Evolutionary conservation across 495 filamentous ascomycete species (phyloP), one percentile per base, ranked within the genome.

Genomic region (Penicillium arizonense): DNA sequence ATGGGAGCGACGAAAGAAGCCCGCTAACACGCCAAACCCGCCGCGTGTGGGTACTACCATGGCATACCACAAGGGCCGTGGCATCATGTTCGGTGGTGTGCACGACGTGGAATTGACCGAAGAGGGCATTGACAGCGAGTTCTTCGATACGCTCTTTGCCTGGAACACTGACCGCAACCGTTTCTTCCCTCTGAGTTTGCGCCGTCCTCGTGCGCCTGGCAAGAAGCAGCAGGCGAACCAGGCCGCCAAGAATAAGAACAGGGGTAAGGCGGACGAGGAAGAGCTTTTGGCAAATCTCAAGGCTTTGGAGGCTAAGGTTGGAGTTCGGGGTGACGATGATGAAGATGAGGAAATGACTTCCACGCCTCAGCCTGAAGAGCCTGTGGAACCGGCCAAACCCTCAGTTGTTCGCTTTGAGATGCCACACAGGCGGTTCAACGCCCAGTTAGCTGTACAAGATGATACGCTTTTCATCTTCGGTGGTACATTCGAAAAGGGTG

Each of bases 141-240:
- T 98, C 70, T 97, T 97, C 67, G 90, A 96, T 62, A 77, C 80
- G 30, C 66, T 97, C 16, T 93, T 85, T 61, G 89, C 90, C 16
- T 97, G 91, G 89, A 96, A 91, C 56, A 86, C 92, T 20, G 94
- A 98, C 54, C 80, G 91, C 36, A 98, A 98, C 55, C 81, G 94
- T 9, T 98, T 94, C 70, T 96, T 97, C 69, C 88, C 84, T 8
- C 71, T 97, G 42, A 73, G 71, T n/a, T 72, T 97, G 38, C 78
- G 91, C 35, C 87, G 88, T 54, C 81, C 90, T 16, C 80, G 83
- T 41, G 71, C 73, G 8, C 65, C 72, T 8, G 77, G 70, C 33
- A 87, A 88, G 68, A 86, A 87, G 64, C 70, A 74, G 36, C 74
- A 75, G 40, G 77, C 70, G 8, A 77, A 82, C 44, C 79, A 78